Percentiles rank a stretch among this genome's conserved stretches.
Conservation (phyloP, 2,329 filamentous ascomycete genomes). For the Shiraia sp. region DNA sequence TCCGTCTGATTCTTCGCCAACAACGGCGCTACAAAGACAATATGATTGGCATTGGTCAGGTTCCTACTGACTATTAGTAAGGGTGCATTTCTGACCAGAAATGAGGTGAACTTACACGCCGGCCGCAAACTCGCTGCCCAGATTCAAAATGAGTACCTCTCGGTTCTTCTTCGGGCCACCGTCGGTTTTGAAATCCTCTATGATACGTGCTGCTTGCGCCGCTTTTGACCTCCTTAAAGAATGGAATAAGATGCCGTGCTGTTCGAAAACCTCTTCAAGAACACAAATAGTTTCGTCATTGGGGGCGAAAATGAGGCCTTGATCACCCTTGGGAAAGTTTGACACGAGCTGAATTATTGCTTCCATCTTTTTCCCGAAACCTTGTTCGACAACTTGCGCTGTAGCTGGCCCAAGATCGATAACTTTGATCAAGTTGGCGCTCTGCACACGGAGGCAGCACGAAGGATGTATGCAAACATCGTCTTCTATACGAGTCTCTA, state of each 20-base stretch:
- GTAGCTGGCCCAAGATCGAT: conserved; percentile 19
- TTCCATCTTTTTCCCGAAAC: conserved; percentile 33
- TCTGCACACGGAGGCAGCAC: conserved; percentile 23
- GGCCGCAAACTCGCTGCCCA: conserved; percentile 61
- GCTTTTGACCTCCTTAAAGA: conserved; percentile 14
- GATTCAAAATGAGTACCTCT: conserved; percentile 61
- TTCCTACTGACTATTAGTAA: conserved; percentile 51
- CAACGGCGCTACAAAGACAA: conserved; percentile 65
- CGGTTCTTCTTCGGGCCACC: conserved; percentile 25
- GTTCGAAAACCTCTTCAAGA: conserved; percentile 20
- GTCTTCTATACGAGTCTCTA: conserved; percentile 21
- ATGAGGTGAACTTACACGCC: conserved; percentile 56
- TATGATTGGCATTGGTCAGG: conserved; percentile 65
- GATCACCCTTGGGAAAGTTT: conserved; percentile 45
- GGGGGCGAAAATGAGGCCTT: conserved; percentile 35
- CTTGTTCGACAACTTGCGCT: conserved; percentile 27
- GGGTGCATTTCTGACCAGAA: neutral
- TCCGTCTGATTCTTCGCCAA: conserved; percentile 54
- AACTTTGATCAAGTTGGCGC: conserved; percentile 23
- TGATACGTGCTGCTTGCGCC: conserved; percentile 12
- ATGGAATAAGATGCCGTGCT: conserved; percentile 19
- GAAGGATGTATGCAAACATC: conserved; percentile 23
- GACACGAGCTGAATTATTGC: conserved; percentile 35
- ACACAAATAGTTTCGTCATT: conserved; percentile 20
- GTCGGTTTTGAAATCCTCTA: conserved; percentile 37